phyloP scores from a whole-genome alignment of 768 basidiomycete genomes.

The Boletus bicolor region DNA sequence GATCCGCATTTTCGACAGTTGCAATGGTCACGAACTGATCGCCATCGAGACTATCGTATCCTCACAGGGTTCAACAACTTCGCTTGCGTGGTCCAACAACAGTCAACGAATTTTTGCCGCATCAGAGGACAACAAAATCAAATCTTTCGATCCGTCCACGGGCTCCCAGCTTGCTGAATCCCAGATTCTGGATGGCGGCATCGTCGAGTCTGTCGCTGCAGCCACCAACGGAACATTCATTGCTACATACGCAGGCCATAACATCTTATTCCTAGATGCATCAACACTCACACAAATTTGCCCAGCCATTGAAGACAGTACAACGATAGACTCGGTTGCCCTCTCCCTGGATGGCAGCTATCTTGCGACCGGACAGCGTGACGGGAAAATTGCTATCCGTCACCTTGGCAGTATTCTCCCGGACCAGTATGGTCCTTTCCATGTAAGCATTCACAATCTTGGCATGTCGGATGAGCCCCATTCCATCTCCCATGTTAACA shows the following conservation, averaged over 20 bases:
- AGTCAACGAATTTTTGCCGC: neutral
- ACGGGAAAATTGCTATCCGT: neutral
- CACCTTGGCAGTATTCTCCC: neutral
- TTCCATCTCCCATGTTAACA: too few relatives aligned
- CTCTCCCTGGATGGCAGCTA: neutral
- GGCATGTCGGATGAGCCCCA: too few relatives aligned
- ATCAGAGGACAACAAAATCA: neutral
- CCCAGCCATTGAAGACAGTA: neutral
- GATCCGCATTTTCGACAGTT: neutral
- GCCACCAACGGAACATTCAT: neutral
- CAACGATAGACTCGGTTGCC: neutral
- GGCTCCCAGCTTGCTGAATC: neutral
- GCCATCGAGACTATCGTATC: neutral
- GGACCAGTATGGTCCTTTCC: neutral
- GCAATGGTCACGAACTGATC: neutral
- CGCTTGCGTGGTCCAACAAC: neutral
- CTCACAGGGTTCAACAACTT: accelerated
- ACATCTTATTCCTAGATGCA: neutral
- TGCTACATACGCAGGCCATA: too few relatives aligned
- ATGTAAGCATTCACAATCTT: neutral
- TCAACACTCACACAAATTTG: neutral
- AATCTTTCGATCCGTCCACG: neutral
- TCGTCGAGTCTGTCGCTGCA: neutral
- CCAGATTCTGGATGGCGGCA: too few relatives aligned
- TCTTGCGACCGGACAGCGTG: neutral